Evolutionary conservation across 2,329 filamentous ascomycete species (phyloP), one percentile per base, ranked within the genome.

Genomic region (Cladophialophora carrionii): DNA sequence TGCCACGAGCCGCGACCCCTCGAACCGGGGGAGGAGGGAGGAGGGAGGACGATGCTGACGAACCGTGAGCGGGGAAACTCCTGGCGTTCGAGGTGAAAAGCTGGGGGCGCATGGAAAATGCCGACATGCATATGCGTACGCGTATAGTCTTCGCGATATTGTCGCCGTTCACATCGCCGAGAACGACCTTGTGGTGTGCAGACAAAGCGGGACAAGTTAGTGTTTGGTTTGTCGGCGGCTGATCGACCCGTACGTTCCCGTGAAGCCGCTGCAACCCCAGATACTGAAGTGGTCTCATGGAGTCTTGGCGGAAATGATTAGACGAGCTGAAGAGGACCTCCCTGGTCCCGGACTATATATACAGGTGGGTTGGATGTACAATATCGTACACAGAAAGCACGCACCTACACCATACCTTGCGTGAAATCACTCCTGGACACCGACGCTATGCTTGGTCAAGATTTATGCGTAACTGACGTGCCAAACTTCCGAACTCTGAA

Each of bases 401-500:
- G 17, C 37, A 43, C 14, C 1, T 20, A 14, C 14, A 12, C 34
- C 34, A 37, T 17, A 29, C 26, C 34, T 17, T 37, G 10, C 34
- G 10, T 37, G 34, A 12, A 10, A 5, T 37, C 34, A 12, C 34
- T 17, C 37, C 5, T 3, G 22, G 24, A 32, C 48, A 20, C 57
- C 31, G 24, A n/a, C 48, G 32, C 31, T 37, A 20, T 60, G n/a
- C n/a, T 8, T 8, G 8, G n/a, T 53, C 14, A 22, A 31, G 22
- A 24, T 20, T 20, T 53, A 53, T 7, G 46, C 22, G 31, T 46
- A 12, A 57, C 55, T 3, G 55, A 57, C 26, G 48, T 41, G 9
- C 26, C 31, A 53, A 60, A 52, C 14, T 60, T 60, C n/a, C 57
- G 46, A 20, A 60, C 20, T 32, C 53, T 60, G 46, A 60, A 52